Evolutionary conservation across 805 yeast genomes (phyloP).

Genomic region (Wickerhamomyces pijperi): DNA sequence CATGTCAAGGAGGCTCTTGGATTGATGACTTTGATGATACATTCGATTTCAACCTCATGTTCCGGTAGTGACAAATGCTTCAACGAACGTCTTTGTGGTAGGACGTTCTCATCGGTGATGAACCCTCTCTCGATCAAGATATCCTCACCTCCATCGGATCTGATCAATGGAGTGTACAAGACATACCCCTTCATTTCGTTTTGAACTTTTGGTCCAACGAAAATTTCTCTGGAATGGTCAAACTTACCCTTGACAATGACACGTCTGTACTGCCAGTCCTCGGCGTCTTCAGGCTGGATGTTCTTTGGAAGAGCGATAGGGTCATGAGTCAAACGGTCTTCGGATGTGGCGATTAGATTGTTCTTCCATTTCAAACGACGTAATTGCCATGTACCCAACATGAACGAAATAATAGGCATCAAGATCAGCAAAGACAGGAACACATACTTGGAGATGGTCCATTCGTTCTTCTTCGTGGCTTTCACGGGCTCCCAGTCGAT

Average conservation of each 20-base stretch:
- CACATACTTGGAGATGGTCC: conserved; percentile 19
- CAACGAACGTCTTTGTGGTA: conserved; percentile 47
- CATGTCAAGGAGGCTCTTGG: conserved; percentile 54
- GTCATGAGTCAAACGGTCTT: conserved; percentile 64
- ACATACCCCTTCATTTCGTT: conserved; percentile 69
- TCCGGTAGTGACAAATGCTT: conserved; percentile 61
- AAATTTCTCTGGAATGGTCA: conserved; percentile 77
- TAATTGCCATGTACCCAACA: conserved; percentile 90
- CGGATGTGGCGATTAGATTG: conserved; percentile 69
- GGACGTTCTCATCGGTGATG: conserved; percentile 57
- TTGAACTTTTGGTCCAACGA: conserved; percentile 79
- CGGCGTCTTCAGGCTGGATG: conserved; percentile 52
- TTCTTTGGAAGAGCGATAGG: conserved; percentile 63
- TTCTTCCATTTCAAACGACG: conserved; percentile 81
- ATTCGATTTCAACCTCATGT: conserved; percentile 53
- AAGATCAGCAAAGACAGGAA: conserved; percentile 34
- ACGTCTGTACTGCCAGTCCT: conserved; percentile 72
- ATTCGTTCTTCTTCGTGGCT: conserved; percentile 26
- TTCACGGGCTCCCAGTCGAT: conserved; percentile 80
- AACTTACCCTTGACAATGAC: conserved; percentile 71
- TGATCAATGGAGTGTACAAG: conserved; percentile 70
- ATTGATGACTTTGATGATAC: conserved; percentile 61
- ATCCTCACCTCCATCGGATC: conserved; percentile 66
- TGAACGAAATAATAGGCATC: conserved; percentile 82
- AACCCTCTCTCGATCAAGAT: conserved; percentile 86